phyloP scores from a whole-genome alignment of 192 early-diverging fungal species.

The Phycomyces nitens region DNA sequence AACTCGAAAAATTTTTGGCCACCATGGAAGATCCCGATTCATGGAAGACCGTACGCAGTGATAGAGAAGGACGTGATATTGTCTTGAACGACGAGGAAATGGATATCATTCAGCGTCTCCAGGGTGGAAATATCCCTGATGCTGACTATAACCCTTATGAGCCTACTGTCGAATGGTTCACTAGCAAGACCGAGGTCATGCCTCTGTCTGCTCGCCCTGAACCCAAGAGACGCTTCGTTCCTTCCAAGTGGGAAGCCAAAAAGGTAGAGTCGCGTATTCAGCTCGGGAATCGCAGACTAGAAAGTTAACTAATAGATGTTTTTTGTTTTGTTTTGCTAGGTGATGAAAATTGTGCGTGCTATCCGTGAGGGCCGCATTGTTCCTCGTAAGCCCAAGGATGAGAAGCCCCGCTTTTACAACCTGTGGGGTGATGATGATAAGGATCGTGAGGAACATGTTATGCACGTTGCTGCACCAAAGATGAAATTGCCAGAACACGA shows the following conservation, averaged over 20 bases:
- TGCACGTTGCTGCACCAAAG: constrained; percentile 91
- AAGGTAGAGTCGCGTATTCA: constrained; percentile 43
- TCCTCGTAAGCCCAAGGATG: constrained; percentile 49
- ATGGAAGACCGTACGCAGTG: constrained; percentile 86
- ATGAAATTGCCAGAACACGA: constrained; percentile 83
- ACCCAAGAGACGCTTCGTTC: constrained; percentile 92
- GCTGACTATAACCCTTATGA: constrained; percentile 87
- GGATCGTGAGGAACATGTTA: constrained; percentile 54
- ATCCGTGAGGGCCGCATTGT: constrained; percentile 87
- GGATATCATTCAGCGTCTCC: constrained; percentile 88
- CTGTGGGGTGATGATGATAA: constrained; percentile 79
- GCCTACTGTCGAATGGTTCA: constrained; percentile 94
- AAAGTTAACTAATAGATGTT: neutral
- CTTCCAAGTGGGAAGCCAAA: constrained; percentile 92
- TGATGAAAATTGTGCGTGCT: constrained; percentile 97
- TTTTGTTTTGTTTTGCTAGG: constrained; percentile 25
- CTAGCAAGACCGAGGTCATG: constrained; percentile 72
- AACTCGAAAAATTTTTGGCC: constrained; percentile 89
- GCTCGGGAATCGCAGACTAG: neutral
- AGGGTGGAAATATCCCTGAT: constrained; percentile 79
- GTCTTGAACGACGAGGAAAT: constrained; percentile 86
- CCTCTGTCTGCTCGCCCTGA: constrained; percentile 90
- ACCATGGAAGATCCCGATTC: constrained; percentile 91
- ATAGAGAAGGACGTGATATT: constrained; percentile 76
- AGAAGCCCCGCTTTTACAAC: constrained; percentile 76